Conservation (phyloP, 805 yeast genomes). For the Starmerella vitae region DNA sequence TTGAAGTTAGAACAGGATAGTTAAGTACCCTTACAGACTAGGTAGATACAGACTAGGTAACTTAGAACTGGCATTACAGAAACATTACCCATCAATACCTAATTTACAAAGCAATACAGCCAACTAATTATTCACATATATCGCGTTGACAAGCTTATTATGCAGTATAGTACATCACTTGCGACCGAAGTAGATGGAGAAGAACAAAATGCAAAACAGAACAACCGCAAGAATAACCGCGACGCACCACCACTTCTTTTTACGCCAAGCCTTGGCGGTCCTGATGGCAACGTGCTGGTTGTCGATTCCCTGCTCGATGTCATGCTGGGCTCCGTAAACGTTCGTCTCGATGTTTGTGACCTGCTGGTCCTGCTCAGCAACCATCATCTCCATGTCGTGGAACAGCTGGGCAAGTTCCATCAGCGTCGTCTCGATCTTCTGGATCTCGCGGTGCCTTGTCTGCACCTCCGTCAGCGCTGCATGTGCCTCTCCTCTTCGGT, state of each 20-base stretch:
- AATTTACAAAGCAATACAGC: too few relatives aligned
- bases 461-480: slow-evolving; percentile 93
- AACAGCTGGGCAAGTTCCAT: slow-evolving; percentile 89
- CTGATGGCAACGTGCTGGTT: slow-evolving; percentile 84
- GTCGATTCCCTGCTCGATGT: slow-evolving; percentile 87
- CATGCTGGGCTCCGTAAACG: slow-evolving; percentile 70
- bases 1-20: too few relatives aligned
- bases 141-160: too few relatives aligned
- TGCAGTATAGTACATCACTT: slow-evolving; percentile 1
- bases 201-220: slow-evolving; percentile 19
- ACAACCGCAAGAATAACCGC: slow-evolving; percentile 23
- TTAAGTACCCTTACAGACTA: too few relatives aligned
- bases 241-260: slow-evolving; percentile 73
- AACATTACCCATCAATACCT: too few relatives aligned
- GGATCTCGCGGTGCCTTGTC: slow-evolving; percentile 85
- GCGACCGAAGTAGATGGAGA: slow-evolving; percentile 18
- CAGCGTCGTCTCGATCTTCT: slow-evolving; percentile 89
- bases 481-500: slow-evolving; percentile 57
- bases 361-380: slow-evolving; percentile 85
- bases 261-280: slow-evolving; percentile 80
- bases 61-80: too few relatives aligned
- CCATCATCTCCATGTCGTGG: slow-evolving; percentile 91
- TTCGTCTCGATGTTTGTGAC: slow-evolving; percentile 73
- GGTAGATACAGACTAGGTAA: too few relatives aligned
- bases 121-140: neutral